Evolutionary conservation across 106 monocot species (phyloP), one percentile per base, ranked within the genome.

Genomic region (Iris macrosiphon): DNA sequence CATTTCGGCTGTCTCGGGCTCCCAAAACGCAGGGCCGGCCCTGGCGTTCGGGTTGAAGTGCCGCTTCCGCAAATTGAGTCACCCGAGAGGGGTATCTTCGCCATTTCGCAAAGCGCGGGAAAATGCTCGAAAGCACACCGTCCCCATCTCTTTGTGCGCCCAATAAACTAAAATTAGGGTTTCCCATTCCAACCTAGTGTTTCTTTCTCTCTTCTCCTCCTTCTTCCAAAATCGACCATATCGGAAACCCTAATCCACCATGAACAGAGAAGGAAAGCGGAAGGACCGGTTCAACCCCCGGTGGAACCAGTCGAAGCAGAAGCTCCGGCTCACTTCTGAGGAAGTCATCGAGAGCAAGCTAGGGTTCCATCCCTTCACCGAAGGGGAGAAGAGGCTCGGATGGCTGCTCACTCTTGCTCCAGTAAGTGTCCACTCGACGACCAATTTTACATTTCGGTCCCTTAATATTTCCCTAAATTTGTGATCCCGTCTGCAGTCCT

Each of bases 391-490:
- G 67, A 58, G 90, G 53, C 96, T 98, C 19, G 96, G 96, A 55
- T 98, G 96, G 96, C 68, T 98, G 29, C 90, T 98, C 45, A 98
- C 86, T 3, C 65, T 98, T 7, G 66, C 90, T 16, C 47, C 90
- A 2, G 94, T 95, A 59, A 71, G 63, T 27, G 40, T 23, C 26
- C 6, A 19, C 20, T 45, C 6, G 6, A 14, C 15, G 9, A 6
- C 0, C 15, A 45, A 14, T 15, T 45, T 17, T 3, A 11, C 22
- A 8, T 66, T 42, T 45, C 5, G 9, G 29, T 37, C 45, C n/a
- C 13, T 41, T 29, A 57, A 40, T 40, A 17, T 23, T 28, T 21
- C 25, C 3, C 40, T 52, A 7, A 7, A 28, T 28, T 22, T 55
- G 10, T 40, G 39, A 0, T 37, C 1, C 37, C 2, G n/a, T 44